Conservation (phyloP, 1,284 basidiomycete genomes). For the Sphagnurus paluster region DNA sequence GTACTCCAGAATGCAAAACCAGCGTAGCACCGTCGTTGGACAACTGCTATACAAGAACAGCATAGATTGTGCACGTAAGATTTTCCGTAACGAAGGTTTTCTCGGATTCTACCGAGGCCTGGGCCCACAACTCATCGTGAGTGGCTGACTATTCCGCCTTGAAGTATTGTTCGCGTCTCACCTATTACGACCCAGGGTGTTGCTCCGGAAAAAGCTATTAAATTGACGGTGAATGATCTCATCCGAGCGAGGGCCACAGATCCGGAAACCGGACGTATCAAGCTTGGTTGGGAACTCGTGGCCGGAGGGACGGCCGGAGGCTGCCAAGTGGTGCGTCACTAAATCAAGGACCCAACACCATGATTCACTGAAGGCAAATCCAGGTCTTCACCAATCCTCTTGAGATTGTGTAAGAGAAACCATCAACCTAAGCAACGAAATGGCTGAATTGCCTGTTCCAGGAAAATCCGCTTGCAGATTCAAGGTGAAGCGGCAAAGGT, state of each 20-base stretch:
- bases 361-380: conserved; percentile 15
- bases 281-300: conserved; percentile 82
- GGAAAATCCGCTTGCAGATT: conserved; percentile 96
- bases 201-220: conserved; percentile 98
- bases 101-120: conserved; percentile 96
- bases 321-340: conserved; percentile 87
- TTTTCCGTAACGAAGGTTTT: conserved; percentile 93
- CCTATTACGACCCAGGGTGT: conserved; percentile 69
- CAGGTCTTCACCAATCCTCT: conserved; percentile 96
- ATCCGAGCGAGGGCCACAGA: conserved; percentile 85
- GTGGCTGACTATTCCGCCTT: conserved; percentile 28
- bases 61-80: conserved; percentile 91
- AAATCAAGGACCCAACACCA: conserved; percentile 1
- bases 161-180: background rate
- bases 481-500: conserved; percentile 93
- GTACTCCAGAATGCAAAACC: conserved; percentile 87
- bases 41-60: conserved; percentile 95
- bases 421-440: conserved; percentile 9
- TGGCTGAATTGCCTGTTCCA: conserved; percentile 29
- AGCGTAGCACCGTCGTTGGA: conserved; percentile 91
- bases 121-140: conserved; percentile 89
- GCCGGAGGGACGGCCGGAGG: conserved; percentile 95
- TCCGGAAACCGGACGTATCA: conserved; percentile 93
- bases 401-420: conserved; percentile 76
- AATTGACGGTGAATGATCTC: conserved; percentile 94